Evolutionary conservation across 1,284 basidiomycete genomes (phyloP).

Genomic region (Cronartium quercuum): DNA sequence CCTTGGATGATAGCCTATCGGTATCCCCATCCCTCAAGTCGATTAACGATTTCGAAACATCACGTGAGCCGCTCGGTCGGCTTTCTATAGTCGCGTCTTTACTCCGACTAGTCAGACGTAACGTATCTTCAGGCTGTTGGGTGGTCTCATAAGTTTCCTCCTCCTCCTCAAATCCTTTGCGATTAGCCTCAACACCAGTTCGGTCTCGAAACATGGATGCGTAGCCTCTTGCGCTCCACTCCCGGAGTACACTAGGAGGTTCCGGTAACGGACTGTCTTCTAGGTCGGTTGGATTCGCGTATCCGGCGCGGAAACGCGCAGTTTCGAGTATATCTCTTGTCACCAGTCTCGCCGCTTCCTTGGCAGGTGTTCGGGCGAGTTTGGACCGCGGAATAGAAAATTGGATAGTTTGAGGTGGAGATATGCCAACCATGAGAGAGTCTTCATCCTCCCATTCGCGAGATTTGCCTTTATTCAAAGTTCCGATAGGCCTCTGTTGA

Average conservation of each 20-base stretch:
- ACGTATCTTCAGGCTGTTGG: neutral
- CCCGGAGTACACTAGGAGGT: conserved; percentile 33
- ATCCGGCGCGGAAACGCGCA: conserved; percentile 37
- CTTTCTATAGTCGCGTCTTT: neutral
- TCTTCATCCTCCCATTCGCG: conserved; percentile 44
- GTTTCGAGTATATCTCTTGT: conserved; percentile 48
- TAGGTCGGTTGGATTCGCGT: conserved; percentile 33
- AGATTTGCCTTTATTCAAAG: neutral
- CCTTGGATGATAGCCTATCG: neutral
- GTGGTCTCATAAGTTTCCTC: neutral
- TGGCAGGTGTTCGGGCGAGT: conserved; percentile 47
- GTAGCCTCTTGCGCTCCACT: conserved; percentile 34
- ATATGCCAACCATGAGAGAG: conserved; percentile 47
- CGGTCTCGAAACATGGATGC: conserved; percentile 11
- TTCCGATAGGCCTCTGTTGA: neutral
- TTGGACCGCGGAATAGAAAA: conserved; percentile 47
- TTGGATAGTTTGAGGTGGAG: conserved; percentile 49
- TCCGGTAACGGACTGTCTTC: conserved; percentile 29
- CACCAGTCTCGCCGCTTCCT: conserved; percentile 48
- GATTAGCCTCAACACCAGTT: conserved; percentile 12
- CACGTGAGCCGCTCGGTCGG: neutral
- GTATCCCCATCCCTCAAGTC: conserved; percentile 10
- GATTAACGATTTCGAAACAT: conserved; percentile 23
- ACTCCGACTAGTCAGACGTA: neutral
- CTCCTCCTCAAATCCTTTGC: neutral